Evolutionary conservation across 306 rosid genomes (phyloP), one percentile per base, ranked within the genome.

Genomic region (Parietaria judaica): DNA sequence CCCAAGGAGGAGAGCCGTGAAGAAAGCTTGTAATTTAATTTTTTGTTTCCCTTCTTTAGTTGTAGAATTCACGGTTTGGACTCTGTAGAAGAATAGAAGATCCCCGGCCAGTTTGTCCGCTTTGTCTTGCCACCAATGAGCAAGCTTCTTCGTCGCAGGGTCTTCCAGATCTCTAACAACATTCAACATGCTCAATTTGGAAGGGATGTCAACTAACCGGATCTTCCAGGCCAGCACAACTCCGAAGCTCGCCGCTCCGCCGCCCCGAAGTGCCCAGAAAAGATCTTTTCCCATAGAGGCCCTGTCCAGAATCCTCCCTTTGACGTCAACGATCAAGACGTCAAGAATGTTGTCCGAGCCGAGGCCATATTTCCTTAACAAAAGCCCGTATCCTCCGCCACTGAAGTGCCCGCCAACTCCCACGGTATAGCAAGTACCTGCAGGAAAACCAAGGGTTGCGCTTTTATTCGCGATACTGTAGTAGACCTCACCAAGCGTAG

Each of bases 241-340:
- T 37, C 83, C 92, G 49, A 79, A 79, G 60, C 80, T 82, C 54
- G 76, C 73, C 0, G 78, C 88, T 36, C 84, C 86, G 0, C 88
- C 88, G 14, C 82, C 88, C 52, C 82, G 56, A 7, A 82, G 77
- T 11, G 82, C 84, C 92, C 88, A 85, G 61, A 85, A 82, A 0
- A 80, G 38, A 8, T 81, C 69, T 39, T 77, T 83, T 5, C 88
- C 82, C 87, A 85, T 81, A 14, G 66, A 37, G 34, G 17, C 10
- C 37, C 79, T 72, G 55, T 79, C 51, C 3, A 77, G 63, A 49
- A 79, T 54, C 1, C 48, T 69, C 0, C 88, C 80, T 44, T 70
- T 43, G 44, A 51, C 88, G 58, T 71, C 71, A 0, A 85, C 47
- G 2, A 82, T 41, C 5, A 43, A 3, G 6, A 80, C 88, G 52